Evolutionary conservation across 352 stramenopile genomes (phyloP), one percentile per base, ranked within the genome.

Genomic region (Globisporangium abappressorium): DNA sequence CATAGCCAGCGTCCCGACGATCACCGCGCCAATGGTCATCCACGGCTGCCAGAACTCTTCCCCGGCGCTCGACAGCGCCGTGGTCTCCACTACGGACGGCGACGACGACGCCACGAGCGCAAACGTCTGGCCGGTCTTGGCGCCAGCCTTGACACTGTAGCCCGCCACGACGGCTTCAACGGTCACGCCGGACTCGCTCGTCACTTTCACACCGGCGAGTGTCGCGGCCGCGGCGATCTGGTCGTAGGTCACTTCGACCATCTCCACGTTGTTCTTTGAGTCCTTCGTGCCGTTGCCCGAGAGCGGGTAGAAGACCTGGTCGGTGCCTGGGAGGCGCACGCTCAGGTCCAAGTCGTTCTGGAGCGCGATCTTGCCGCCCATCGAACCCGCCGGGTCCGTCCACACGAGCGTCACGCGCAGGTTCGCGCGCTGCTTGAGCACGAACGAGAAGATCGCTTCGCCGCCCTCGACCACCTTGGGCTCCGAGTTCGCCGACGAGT

Each of bases 41-140:
- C 84, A 92, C 18, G 84, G 82, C 70, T 92, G 79, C 84, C 82
- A 92, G 68, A 91, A 90, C 3, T 47, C 57, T 2, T 55, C 56
- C 11, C 64, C 63, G 0, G 54, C 59, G 1, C 22, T 54, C 0
- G 28, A 53, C 1, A 36, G 38, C 11, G 72, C 66, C 11, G 60
- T 74, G 6, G 80, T 78, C 6, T 75, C 76, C 1, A 84, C 80
- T 0, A 69, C 78, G 0, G 75, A 82, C 11, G 84, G 80, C 0
- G 80, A 87, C 3, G 86, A 92, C 2, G 86, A 94, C 7, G 86
- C 86, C n/a, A 94, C 86, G 6, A 94, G 78, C 28, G 86, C 79
- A 49, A 93, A 94, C 33, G 80, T 72, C 59, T 94, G 86, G 1
- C 80, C 80, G 1, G 65, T 78, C 8, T 71, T 78, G 11, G 78